These are phyloP conservation scores for Patellaria atrata DNA, from an alignment of 495 filamentous ascomycete species.

Conservation along the genomic window DNA sequence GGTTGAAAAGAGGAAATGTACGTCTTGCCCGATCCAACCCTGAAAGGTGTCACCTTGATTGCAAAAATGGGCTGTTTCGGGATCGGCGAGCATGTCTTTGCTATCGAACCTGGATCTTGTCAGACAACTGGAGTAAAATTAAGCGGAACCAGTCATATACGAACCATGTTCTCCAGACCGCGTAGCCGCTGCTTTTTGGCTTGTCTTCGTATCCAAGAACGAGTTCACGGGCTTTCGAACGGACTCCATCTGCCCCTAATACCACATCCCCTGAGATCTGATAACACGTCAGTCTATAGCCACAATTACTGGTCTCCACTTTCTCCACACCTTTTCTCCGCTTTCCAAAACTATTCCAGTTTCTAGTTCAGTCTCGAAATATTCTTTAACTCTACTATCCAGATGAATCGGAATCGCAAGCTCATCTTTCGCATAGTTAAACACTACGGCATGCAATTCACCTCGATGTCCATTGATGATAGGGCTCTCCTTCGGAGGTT, in stretches of 20 bases:
- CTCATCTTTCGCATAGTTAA: constrained; percentile 38
- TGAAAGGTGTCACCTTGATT: constrained; percentile 20
- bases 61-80: constrained; percentile 15
- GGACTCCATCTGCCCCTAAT: constrained; percentile 48
- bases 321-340: constrained; percentile 35
- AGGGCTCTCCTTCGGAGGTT: constrained; percentile 29
- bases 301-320: too few relatives aligned
- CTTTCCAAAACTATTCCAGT: constrained; percentile 41
- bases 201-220: constrained; percentile 49
- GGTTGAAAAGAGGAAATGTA: constrained; percentile 34
- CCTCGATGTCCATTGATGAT: constrained; percentile 48
- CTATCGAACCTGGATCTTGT: constrained; percentile 18
- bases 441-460: constrained; percentile 47
- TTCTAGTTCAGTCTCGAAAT: constrained; percentile 41
- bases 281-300: too few relatives aligned
- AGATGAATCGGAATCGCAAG: constrained; percentile 43
- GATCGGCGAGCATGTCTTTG: constrained; percentile 12
- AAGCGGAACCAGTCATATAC: constrained; percentile 12
- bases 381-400: constrained; percentile 41
- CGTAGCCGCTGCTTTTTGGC: constrained; percentile 45
- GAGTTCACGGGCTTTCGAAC: constrained; percentile 43
- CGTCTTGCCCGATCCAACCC: constrained; percentile 25
- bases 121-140: constrained; percentile 12
- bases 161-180: constrained; percentile 33
- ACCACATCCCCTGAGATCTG: constrained; percentile 43